A percentile compares a stretch with the other conserved stretches of the same genome.
Evolutionary conservation across 2,329 filamentous ascomycete genomes (phyloP).

Genomic region (Chaetomiaceae sp.): DNA sequence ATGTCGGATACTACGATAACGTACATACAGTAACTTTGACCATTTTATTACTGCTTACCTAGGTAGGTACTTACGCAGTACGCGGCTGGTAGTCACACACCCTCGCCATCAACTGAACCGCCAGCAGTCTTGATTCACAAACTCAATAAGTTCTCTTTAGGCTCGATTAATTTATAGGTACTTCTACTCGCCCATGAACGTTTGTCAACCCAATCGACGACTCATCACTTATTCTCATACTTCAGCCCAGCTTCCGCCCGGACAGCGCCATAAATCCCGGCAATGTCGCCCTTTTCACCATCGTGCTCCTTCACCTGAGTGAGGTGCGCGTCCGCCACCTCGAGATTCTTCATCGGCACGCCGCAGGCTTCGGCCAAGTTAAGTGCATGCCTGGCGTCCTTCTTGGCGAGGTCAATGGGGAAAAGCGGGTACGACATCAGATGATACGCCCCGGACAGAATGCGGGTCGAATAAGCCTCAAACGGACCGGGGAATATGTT

Average conservation of each 20-base stretch:
- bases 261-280: slow-evolving; percentile 76
- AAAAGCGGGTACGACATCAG: slow-evolving; percentile 75
- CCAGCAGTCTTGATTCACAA: no score
- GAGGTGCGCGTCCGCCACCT: slow-evolving; percentile 66
- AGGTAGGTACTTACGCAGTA: no score
- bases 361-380: slow-evolving; percentile 61
- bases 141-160: neutral
- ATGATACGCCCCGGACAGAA: slow-evolving; percentile 73
- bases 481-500: slow-evolving; percentile 72
- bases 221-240: slow-evolving; percentile 57
- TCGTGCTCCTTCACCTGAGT: slow-evolving; percentile 60
- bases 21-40: no score
- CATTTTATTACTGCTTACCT: no score
- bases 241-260: slow-evolving; percentile 69
- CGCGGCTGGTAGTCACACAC: no score
- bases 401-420: slow-evolving; percentile 73
- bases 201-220: neutral
- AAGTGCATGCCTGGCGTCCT: slow-evolving; percentile 74
- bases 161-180: neutral
- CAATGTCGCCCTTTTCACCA: slow-evolving; percentile 71
- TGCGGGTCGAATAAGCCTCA: slow-evolving; percentile 67
- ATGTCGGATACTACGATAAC: no score
- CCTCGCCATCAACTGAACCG: no score
- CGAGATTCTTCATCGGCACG: slow-evolving; percentile 58
- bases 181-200: neutral